These are phyloP conservation scores for Orbilia javanica DNA, from an alignment of 2,329 filamentous ascomycete species.

Conservation along the genomic window DNA sequence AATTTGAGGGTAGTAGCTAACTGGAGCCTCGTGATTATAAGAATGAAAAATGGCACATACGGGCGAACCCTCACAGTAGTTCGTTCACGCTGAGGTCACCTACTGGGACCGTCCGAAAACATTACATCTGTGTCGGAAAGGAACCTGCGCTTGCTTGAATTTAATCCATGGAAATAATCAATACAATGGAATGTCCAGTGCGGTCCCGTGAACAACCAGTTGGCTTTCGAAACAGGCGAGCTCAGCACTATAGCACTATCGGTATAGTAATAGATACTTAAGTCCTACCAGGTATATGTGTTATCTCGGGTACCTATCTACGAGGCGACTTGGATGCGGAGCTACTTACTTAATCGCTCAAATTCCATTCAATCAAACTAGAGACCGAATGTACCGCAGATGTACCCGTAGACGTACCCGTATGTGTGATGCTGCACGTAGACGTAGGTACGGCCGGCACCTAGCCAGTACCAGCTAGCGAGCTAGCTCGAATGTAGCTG, in stretches of 20 bases:
- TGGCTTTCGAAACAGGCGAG: no score
- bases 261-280: no score
- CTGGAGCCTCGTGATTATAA: neutral
- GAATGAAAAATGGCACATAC: neutral
- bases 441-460: conserved; percentile 17
- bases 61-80: neutral
- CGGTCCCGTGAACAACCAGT: neutral
- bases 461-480: neutral
- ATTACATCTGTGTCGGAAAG: neutral
- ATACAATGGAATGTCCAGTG: neutral
- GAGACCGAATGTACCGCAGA: neutral
- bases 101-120: neutral
- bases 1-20: neutral
- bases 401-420: neutral
- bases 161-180: no score
- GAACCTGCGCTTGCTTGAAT: neutral
- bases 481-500: conserved; percentile 18
- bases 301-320: neutral
- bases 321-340: no score
- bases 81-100: neutral
- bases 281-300: no score
- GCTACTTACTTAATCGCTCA: neutral
- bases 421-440: conserved; percentile 13
- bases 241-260: no score
- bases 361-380: neutral